phyloP scores from a whole-genome alignment of 2,329 filamentous ascomycete genomes.

The Xylariaceae sp. region DNA sequence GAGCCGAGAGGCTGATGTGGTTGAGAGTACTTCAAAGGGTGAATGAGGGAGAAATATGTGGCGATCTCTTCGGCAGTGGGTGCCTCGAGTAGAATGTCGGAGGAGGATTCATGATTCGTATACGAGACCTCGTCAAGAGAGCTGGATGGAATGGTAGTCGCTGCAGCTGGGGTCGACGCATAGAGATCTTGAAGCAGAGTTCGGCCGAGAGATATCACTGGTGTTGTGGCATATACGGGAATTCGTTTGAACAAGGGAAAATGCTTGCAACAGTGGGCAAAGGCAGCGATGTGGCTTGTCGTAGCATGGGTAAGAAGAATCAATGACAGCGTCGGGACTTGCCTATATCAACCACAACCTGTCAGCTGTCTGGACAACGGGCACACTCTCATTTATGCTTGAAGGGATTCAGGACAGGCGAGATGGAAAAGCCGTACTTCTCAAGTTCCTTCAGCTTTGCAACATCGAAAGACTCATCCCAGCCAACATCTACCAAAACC shows the following conservation, averaged over 20 bases:
- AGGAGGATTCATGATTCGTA: conserved; percentile 44
- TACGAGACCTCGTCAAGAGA: conserved; percentile 65
- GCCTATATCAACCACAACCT: conserved; percentile 45
- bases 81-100: conserved; percentile 59
- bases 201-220: conserved; percentile 88
- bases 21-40: conserved; percentile 93
- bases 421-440: conserved; percentile 53
- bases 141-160: conserved; percentile 71
- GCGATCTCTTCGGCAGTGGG: conserved; percentile 87
- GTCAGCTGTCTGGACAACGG: conserved; percentile 9
- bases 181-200: conserved; percentile 91
- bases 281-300: conserved; percentile 84
- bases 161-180: conserved; percentile 79
- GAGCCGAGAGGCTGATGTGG: conserved; percentile 86
- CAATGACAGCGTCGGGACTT: conserved; percentile 86
- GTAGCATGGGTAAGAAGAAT: conserved; percentile 95
- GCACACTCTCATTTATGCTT: neutral
- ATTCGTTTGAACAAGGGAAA: conserved; percentile 88
- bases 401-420: neutral
- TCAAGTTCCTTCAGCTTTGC: conserved; percentile 82
- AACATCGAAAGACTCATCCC: conserved; percentile 87
- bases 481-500: conserved; percentile 89
- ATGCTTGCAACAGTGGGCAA: conserved; percentile 95
- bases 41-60: conserved; percentile 84
- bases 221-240: conserved; percentile 89